These are phyloP conservation scores for Mortierella sp. DNA, from an alignment of 371 early-diverging fungal species.

Conservation along the genomic window DNA sequence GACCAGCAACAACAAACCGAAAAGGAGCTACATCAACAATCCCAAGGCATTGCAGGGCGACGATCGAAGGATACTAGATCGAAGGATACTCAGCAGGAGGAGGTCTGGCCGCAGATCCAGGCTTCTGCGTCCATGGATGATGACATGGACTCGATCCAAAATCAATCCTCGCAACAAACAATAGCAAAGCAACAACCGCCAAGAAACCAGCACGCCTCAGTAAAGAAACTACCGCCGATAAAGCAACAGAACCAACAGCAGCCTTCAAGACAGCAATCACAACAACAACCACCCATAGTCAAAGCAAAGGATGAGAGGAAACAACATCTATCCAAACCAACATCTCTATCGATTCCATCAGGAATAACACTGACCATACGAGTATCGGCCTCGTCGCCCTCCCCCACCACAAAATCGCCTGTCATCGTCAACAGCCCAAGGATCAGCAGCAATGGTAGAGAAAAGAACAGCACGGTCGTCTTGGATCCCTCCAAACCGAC, in stretches of 20 bases:
- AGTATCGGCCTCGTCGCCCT: background rate
- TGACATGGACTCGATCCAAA: conserved; percentile 1
- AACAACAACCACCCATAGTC: background rate
- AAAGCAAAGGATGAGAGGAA: background rate
- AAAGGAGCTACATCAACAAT: no score
- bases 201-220: background rate
- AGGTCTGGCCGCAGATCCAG: conserved; percentile 16
- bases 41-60: background rate
- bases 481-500: conserved; percentile 6
- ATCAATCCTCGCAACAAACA: background rate
- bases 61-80: background rate
- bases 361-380: conserved; percentile 1
- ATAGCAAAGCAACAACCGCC: background rate
- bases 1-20: background rate
- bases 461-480: background rate
- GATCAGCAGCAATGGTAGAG: conserved; percentile 5
- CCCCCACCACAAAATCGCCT: background rate
- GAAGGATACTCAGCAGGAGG: background rate
- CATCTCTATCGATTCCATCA: background rate
- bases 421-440: background rate
- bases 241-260: background rate
- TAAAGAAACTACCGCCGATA: background rate
- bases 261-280: no score
- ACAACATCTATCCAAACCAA: background rate
- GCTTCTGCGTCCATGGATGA: conserved; percentile 30